Evolutionary conservation across 2,329 filamentous ascomycete species (phyloP), one percentile per base, ranked within the genome.

Genomic region (Mycosphaerella sp.): DNA sequence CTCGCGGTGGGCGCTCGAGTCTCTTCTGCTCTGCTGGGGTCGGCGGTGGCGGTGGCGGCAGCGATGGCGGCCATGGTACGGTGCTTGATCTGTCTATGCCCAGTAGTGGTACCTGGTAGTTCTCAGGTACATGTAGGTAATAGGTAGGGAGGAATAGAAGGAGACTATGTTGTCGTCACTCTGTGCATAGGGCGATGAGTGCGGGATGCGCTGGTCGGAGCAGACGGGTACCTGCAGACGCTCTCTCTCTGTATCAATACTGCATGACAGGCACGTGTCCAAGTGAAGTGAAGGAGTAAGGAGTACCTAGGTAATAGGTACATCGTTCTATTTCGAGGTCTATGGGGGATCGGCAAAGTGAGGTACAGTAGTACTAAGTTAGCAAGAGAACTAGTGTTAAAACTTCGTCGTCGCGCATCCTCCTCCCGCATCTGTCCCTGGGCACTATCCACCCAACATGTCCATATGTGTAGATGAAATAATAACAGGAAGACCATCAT

Each of bases 151-250:
- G 45, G 43, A 17, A 17, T 17, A 17, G 5, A 39, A 1, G n/a
- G 14, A 14, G 39, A n/a, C 10, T 17, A 17, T 6, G 34, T 38
- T 11, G 34, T 38, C 34, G 34, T 4, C 40, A 42, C 40, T 17
- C 8, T 9, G 40, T 23, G 23, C 11, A 17, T 9, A 17, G n/a
- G 6, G 21, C 40, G 26, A 29, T 4, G 26, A 7, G 26, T 29
- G 26, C 40, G 40, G 9, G 40, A 45, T 38, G 48, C 11, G 40
- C 31, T 51, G 40, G 48, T 32, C 29, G 12, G 38, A 45, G 23
- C 14, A 34, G 14, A 40, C 49, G 49, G 42, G 50, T 52, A 46
- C 50, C 50, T 52, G 50, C 50, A 32, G 40, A 17, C 40, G n/a
- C 6, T 52, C 43, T 11, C 31, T 26, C 17, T 21, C 9, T 6